phyloP scores from a whole-genome alignment of 306 rosid species.

The Prunus fruticosa region DNA sequence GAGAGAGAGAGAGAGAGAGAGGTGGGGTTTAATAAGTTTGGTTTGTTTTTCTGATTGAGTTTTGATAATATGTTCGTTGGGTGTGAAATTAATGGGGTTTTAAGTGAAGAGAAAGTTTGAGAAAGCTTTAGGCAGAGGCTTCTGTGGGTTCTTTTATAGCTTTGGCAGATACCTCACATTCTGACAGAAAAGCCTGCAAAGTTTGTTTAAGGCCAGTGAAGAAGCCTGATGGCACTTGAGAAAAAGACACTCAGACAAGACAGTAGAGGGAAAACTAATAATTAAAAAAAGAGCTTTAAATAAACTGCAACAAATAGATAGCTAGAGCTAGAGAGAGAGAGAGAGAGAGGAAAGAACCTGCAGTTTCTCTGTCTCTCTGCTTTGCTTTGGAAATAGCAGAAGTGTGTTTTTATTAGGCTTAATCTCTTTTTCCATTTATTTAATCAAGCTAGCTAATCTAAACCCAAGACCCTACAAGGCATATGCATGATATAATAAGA shows the following conservation, averaged over 20 bases:
- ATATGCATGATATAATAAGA: background rate
- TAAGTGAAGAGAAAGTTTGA: slow-evolving; percentile 43
- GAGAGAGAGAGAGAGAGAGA: slow-evolving; percentile 10
- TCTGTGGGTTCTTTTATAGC: slow-evolving; percentile 43
- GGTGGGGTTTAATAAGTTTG: background rate
- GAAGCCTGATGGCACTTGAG: slow-evolving; percentile 69
- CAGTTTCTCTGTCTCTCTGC: slow-evolving; percentile 44
- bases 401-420: slow-evolving; percentile 12
- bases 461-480: slow-evolving; percentile 3
- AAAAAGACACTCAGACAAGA: slow-evolving; percentile 84
- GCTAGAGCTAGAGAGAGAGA: background rate
- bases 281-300: background rate
- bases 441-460: background rate
- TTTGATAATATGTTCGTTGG: slow-evolving; percentile 18
- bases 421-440: background rate
- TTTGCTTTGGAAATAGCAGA: slow-evolving; percentile 58
- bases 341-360: slow-evolving; percentile 42
- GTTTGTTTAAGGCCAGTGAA: slow-evolving; percentile 45
- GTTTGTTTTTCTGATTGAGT: background rate
- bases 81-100: slow-evolving; percentile 6
- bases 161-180: slow-evolving; percentile 44
- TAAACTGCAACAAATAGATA: slow-evolving; percentile 1
- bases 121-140: slow-evolving; percentile 32
- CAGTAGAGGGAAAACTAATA: slow-evolving; percentile 44
- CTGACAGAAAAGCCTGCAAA: slow-evolving; percentile 83